A percentile compares a stretch with the other conserved stretches of the same genome.
Conservation (phyloP, 2,329 filamentous ascomycete genomes). For the Orbilia brochopaga region DNA sequence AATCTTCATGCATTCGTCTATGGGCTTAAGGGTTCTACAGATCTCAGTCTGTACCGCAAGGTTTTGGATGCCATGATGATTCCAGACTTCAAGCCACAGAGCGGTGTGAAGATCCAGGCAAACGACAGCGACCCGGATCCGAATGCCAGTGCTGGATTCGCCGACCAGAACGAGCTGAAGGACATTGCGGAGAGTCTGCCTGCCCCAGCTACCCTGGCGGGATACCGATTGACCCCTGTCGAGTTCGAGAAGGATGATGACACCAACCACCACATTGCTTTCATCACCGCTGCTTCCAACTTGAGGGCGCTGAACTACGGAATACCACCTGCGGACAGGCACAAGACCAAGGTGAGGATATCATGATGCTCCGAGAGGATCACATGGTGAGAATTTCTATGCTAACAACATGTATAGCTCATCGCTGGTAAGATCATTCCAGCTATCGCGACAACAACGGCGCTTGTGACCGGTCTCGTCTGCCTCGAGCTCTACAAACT, state of each 20-base stretch:
- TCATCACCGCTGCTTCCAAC: conserved; percentile 97
- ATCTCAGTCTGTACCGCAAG: conserved; percentile 74
- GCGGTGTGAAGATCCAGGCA: conserved; percentile 93
- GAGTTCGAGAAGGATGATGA: conserved; percentile 99
- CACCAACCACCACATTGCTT: conserved; percentile 97
- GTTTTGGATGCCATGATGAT: conserved; percentile 92
- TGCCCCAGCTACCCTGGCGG: conserved; percentile 77
- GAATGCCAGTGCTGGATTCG: conserved; percentile 69
- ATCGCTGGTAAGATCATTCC: conserved; percentile 99
- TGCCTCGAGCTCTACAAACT: conserved; percentile 95
- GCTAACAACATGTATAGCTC: conserved; percentile 59
- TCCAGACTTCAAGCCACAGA: conserved; percentile 88
- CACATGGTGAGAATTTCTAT: neutral
- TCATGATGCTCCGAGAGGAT: neutral
- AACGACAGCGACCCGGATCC: conserved; percentile 95
- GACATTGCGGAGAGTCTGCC: conserved; percentile 76
- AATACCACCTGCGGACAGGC: conserved; percentile 86
- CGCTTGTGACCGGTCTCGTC: conserved; percentile 90
- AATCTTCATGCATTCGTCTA: conserved; percentile 98
- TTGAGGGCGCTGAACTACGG: conserved; percentile 97
- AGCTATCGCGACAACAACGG: conserved; percentile 95
- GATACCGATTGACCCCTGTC: conserved; percentile 87
- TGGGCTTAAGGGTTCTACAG: conserved; percentile 83
- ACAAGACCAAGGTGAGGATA: conserved; percentile 82
- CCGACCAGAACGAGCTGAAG: conserved; percentile 78